These are phyloP conservation scores for Plasmodium vivax DNA, from an alignment of 169 alveolate species.

Conservation along the genomic window DNA sequence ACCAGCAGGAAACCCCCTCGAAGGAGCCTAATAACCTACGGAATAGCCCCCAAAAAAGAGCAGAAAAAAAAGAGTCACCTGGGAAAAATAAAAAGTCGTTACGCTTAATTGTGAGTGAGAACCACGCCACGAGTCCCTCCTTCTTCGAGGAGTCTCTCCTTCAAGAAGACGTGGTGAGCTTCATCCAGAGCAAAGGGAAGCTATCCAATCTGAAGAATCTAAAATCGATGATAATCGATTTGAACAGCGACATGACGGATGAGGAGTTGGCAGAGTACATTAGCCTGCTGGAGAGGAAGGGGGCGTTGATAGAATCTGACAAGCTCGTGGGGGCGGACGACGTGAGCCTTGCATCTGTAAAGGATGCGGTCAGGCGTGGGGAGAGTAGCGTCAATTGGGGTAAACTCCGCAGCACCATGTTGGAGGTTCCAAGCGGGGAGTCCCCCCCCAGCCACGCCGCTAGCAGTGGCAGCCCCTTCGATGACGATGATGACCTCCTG, in stretches of 20 bases:
- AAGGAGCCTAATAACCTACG: neutral
- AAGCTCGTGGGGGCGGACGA: conserved; percentile 58
- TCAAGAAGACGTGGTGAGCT: conserved; percentile 23
- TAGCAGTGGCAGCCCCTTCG: neutral
- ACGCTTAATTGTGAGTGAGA: conserved; percentile 46
- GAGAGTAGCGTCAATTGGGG: neutral
- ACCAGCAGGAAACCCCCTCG: neutral
- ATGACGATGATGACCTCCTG: neutral
- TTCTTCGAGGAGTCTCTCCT: conserved; percentile 61
- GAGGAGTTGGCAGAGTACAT: conserved; percentile 31
- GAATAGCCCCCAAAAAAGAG: neutral
- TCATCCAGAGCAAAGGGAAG: conserved; percentile 60
- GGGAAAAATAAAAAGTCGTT: conserved; percentile 10
- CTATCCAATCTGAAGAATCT: conserved; percentile 5
- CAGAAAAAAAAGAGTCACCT: neutral
- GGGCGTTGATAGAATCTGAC: conserved; percentile 62
- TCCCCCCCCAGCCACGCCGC: neutral
- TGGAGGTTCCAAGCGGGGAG: neutral
- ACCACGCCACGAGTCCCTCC: conserved; percentile 55
- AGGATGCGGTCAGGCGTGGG: conserved; percentile 58
- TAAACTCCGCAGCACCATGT: neutral
- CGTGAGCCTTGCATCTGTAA: conserved; percentile 10
- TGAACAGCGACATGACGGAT: conserved; percentile 50
- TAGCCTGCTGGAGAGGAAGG: conserved; percentile 26
- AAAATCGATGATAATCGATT: conserved; percentile 26